Conservation (phyloP, 140 eudicot genomes). For the Cichorium intybus region DNA sequence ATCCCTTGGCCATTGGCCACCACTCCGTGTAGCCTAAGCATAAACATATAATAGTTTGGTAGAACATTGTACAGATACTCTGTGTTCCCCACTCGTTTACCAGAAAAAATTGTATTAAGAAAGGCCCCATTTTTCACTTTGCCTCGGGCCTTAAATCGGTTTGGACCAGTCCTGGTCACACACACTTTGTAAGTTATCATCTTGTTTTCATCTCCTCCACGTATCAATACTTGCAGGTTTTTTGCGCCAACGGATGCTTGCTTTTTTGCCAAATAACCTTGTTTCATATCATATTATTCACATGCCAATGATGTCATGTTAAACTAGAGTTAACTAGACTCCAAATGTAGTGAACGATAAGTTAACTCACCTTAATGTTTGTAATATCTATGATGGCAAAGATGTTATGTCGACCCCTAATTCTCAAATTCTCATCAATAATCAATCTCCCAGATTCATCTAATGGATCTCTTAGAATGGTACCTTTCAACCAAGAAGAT, state of each 20-base stretch:
- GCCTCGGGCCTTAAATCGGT: too few relatives aligned
- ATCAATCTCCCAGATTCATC: slow-evolving; percentile 59
- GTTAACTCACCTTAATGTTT: slow-evolving; percentile 55
- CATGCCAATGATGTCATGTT: too few relatives aligned
- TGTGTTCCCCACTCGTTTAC: too few relatives aligned
- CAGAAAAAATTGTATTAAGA: too few relatives aligned
- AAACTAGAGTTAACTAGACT: too few relatives aligned
- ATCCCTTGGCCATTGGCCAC: too few relatives aligned
- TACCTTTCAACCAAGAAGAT: slow-evolving; percentile 65
- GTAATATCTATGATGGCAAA: slow-evolving; percentile 89
- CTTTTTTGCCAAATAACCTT: slow-evolving; percentile 78
- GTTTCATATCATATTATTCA: slow-evolving; percentile 64
- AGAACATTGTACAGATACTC: too few relatives aligned
- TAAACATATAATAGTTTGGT: too few relatives aligned
- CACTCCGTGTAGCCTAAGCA: too few relatives aligned
- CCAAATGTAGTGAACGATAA: not conserved
- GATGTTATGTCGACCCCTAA: slow-evolving; percentile 58
- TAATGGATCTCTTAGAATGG: slow-evolving; percentile 46
- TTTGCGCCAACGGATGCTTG: slow-evolving; percentile 66
- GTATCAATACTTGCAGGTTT: slow-evolving; percentile 51
- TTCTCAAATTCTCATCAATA: slow-evolving; percentile 66
- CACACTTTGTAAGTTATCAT: slow-evolving; percentile 51
- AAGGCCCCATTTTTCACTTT: too few relatives aligned
- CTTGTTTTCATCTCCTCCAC: slow-evolving; percentile 62
- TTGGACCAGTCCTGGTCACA: too few relatives aligned